Evolutionary conservation across 495 filamentous ascomycete species (phyloP).

Genomic region (Daldinia grandis): DNA sequence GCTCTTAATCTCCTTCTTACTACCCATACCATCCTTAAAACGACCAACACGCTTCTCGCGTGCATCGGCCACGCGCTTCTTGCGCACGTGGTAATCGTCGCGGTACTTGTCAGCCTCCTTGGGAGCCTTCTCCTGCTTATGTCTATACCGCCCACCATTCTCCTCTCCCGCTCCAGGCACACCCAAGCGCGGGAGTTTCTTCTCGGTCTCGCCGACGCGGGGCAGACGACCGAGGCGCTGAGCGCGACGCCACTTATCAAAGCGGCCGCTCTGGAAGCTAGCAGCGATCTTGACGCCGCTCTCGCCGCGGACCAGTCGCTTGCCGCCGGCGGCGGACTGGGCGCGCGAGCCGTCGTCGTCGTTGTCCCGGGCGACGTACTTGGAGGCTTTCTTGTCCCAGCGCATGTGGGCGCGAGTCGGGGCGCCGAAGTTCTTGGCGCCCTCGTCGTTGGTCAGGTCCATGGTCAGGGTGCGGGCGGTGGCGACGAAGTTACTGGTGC

Average conservation of each 20-base stretch:
- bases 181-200: constrained; percentile 22
- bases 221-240: constrained; percentile 82
- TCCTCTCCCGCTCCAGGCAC: constrained; percentile 58
- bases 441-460: constrained; percentile 89
- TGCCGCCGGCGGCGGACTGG: constrained; percentile 71
- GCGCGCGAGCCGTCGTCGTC: constrained; percentile 88
- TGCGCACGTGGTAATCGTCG: constrained; percentile 87
- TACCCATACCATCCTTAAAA: constrained; percentile 70
- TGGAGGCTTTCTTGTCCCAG: constrained; percentile 97
- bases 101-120: constrained; percentile 91
- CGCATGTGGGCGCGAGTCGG: constrained; percentile 77
- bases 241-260: constrained; percentile 87
- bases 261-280: constrained; percentile 89
- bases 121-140: constrained; percentile 84
- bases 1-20: constrained; percentile 78
- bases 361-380: constrained; percentile 89
- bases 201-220: constrained; percentile 81
- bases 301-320: constrained; percentile 87
- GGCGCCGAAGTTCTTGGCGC: constrained; percentile 75
- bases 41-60: constrained; percentile 81
- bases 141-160: constrained; percentile 68
- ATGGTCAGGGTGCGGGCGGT: constrained; percentile 84
- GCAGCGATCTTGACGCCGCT: constrained; percentile 95
- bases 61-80: constrained; percentile 88
- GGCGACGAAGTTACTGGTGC: constrained; percentile 76